These are phyloP conservation scores for Trichoderma gracile DNA, from an alignment of 2,329 filamentous ascomycete genomes.

Conservation along the genomic window DNA sequence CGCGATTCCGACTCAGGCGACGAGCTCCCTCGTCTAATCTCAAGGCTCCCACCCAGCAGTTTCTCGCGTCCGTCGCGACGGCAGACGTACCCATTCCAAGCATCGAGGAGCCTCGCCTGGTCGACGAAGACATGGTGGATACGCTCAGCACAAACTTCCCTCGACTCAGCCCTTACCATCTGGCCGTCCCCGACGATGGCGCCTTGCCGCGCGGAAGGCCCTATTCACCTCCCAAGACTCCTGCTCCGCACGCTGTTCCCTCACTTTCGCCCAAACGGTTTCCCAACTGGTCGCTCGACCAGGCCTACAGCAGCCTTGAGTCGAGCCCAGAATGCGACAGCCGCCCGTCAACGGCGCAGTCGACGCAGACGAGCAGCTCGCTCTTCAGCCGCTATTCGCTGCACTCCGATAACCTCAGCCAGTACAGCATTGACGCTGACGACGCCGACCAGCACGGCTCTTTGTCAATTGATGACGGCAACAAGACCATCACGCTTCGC, in stretches of 20 bases:
- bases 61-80: constrained; percentile 66
- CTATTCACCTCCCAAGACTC: constrained; percentile 61
- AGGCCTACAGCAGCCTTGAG: constrained; percentile 57
- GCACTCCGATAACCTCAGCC: constrained; percentile 55
- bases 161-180: constrained; percentile 39
- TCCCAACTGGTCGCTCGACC: constrained; percentile 61
- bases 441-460: constrained; percentile 32
- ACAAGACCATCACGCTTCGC: constrained; percentile 36
- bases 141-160: constrained; percentile 39
- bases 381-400: constrained; percentile 59
- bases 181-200: constrained; percentile 32
- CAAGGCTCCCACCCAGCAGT: constrained; percentile 62
- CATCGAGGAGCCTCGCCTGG: constrained; percentile 57
- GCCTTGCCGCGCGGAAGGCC: constrained; percentile 43
- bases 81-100: constrained; percentile 65
- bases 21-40: constrained; percentile 55
- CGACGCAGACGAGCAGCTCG: constrained; percentile 59
- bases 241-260: constrained; percentile 50
- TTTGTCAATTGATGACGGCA: constrained; percentile 35
- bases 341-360: constrained; percentile 60
- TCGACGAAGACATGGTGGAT: constrained; percentile 49
- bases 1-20: constrained; percentile 57
- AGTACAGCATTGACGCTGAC: constrained; percentile 51
- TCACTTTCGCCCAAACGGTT: constrained; percentile 50
- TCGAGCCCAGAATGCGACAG: constrained; percentile 62